Base-by-base conservation (phyloP, 495 filamentous ascomycete species). In the Aspergillus campestris region DNA sequence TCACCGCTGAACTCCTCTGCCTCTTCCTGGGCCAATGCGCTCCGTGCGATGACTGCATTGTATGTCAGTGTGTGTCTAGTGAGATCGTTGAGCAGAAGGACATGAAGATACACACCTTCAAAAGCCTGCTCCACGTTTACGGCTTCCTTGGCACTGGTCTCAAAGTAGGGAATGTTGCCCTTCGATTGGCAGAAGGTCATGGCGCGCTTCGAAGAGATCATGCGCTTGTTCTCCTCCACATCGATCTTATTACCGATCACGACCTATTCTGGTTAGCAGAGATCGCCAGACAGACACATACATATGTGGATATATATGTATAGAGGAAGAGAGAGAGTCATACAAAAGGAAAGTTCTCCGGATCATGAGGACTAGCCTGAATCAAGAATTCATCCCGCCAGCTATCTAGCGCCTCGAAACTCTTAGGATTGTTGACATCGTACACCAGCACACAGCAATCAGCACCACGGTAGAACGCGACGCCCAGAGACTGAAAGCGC, bases 191-290 rank as follows among this genome's bases (percentile, higher is more conserved):
- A 99, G 67, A 95, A 99, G 7, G 90, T 87, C 82, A 88, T 90
- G 14, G 92, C 92, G 46, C 91, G 78, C 75, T 95, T 96, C 52
- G 82, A 86, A 10, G 89, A 92, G 51, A 99, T 92, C 75, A 92
- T 87, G 55, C 92, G 75, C 77, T 95, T 97, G 75, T 82, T 94
- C 69, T 99, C 92, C 61, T 96, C 90, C 31, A 95, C 85, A 74
- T 99, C 92, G 58, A 97, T 94, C 76, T 99, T 99, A 73, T 99
- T 99, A 31, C 94, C 92, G 41, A 99, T 79, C 15, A 97, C 90
- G 40, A 92, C 84, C 84, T 89, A 41, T 42, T 14, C 14, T 7
- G 8, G n/a, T 35, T 24, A 45, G 43, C n/a, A n/a, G n/a, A n/a
- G n/a, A n/a, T n/a, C n/a, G n/a, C n/a, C n/a, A n/a, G n/a, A n/a